Conservation (phyloP, 108 stramenopile species). For the Hondaea fermentalgiana region DNA sequence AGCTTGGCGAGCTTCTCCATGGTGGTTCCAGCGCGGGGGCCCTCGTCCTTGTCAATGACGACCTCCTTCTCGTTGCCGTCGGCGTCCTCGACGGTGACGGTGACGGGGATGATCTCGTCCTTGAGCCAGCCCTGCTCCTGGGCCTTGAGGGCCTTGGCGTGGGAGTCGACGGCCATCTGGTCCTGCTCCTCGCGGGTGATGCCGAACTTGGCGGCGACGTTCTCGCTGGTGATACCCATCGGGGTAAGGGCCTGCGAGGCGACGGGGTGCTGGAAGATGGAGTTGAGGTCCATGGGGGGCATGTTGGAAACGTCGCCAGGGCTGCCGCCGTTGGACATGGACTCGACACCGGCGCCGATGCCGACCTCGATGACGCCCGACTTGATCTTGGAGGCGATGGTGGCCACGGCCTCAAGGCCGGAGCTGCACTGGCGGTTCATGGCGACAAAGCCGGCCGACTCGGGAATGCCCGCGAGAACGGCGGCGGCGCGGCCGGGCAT, state of each 20-base stretch:
- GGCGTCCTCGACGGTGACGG: conserved; percentile 22
- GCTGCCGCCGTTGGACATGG: conserved; percentile 67
- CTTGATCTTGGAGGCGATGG: conserved; percentile 72
- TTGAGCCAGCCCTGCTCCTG: conserved; percentile 64
- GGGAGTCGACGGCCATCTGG: conserved; percentile 69
- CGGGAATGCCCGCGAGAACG: conserved; percentile 66
- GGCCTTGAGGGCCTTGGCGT: conserved; percentile 71
- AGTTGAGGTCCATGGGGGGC: conserved; percentile 18
- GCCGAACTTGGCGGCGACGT: conserved; percentile 66
- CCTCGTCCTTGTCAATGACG: conserved; percentile 71
- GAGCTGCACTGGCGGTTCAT: conserved; percentile 88
- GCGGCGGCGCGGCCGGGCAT: conserved; percentile 80
- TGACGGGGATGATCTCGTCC: conserved; percentile 75
- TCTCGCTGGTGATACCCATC: conserved; percentile 92
- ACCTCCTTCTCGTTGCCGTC: conserved; percentile 1
- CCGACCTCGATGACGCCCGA: conserved; percentile 67
- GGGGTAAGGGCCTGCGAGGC: conserved; percentile 83
- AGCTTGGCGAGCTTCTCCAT: conserved; percentile 61
- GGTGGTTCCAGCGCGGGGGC: conserved; percentile 71
- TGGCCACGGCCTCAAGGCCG: conserved; percentile 80
- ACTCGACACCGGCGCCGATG: conserved; percentile 85
- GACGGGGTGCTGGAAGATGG: conserved; percentile 16
- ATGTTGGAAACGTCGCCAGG: conserved; percentile 39
- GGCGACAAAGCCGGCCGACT: conserved; percentile 62
- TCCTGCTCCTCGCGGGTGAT: conserved; percentile 60